These are phyloP conservation scores for Aspergillus novofumigatus DNA, from an alignment of 2,329 filamentous ascomycete genomes.

Conservation along the genomic window DNA sequence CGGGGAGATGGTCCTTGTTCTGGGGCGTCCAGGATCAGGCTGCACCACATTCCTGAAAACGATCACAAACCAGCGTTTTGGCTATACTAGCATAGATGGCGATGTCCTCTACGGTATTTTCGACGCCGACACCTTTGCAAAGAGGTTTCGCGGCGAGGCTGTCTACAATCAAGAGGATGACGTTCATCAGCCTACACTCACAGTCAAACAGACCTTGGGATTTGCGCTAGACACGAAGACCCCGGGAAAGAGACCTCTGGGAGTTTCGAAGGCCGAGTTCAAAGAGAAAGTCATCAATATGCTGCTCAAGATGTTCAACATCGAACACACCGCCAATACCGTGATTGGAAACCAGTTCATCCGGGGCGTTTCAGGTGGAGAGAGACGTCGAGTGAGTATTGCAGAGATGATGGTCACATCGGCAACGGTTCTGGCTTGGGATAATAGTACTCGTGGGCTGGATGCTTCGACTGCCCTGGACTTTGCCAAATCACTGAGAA, in stretches of 20 bases:
- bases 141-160: constrained; percentile 72
- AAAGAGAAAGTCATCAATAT: constrained; percentile 70
- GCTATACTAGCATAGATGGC: constrained; percentile 60
- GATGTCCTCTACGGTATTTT: constrained; percentile 76
- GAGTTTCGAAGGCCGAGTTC: constrained; percentile 68
- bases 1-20: constrained; percentile 83
- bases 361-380: constrained; percentile 73
- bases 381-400: constrained; percentile 76
- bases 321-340: constrained; percentile 80
- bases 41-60: constrained; percentile 67
- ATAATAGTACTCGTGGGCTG: constrained; percentile 67
- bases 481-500: constrained; percentile 65
- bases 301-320: constrained; percentile 88
- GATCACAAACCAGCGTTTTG: constrained; percentile 63
- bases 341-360: constrained; percentile 80
- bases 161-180: constrained; percentile 87
- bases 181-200: constrained; percentile 77
- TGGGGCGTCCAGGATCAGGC: constrained; percentile 71
- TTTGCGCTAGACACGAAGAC: constrained; percentile 85
- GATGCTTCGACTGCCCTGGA: constrained; percentile 66
- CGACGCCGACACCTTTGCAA: constrained; percentile 62
- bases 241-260: constrained; percentile 71
- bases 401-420: constrained; percentile 77
- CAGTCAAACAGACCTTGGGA: constrained; percentile 78
- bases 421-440: constrained; percentile 69